Base-by-base conservation (phyloP, 2,329 filamentous ascomycete genomes). In the Apiospora malaysiana region DNA sequence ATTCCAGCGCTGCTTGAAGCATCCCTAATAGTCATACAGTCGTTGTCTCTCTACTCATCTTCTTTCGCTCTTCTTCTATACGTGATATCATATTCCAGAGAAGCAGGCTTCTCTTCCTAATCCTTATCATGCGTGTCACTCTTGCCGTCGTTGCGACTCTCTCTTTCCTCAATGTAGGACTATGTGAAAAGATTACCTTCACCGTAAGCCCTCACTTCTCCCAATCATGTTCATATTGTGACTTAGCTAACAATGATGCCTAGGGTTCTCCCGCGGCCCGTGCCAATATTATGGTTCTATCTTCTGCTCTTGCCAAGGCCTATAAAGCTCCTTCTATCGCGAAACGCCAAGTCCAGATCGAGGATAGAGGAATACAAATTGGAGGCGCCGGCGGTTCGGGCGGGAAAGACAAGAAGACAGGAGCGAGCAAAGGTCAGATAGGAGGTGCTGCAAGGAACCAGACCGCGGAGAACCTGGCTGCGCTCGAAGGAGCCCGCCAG, bases 261-360 rank as follows among this genome's bases (percentile, higher is more conserved):
- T 40, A 73, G 72, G 73, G 73, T 21, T 70, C 72, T 66, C 68
- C 71, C 21, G 72, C 73, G 8, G 68, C 70, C 21, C 72, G 71
- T n/a, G 73, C 73, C 40, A 73, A 69, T 21, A 47, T 70, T 5
- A 71, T 72, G 37, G 68, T 70, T 25, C 32, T 47, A 42, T 67
- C 65, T 32, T 67, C 40, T 32, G 27, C 56, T 63, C 56, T 63
- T 40, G 56, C 56, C 66, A 68, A 45, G 66, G 66, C 66, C 9
- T 68, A 68, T 18, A 47, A 23, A 25, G 25, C 16, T 37, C 66
- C 66, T 21, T 1, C 37, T 37, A 8, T 68, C 21, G 23, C 49
- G 18, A 70, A 68, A 23, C 70, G 72, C 8, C 72, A 73, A 47
- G 37, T 70, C 25, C 12, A 16, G 18, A 51, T 69, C 8, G 71